Percentiles rank a stretch among this genome's conserved stretches.
These are phyloP conservation scores for Vaccinium darrowii DNA, from an alignment of 148 eudicot genomes.

Conservation along the genomic window DNA sequence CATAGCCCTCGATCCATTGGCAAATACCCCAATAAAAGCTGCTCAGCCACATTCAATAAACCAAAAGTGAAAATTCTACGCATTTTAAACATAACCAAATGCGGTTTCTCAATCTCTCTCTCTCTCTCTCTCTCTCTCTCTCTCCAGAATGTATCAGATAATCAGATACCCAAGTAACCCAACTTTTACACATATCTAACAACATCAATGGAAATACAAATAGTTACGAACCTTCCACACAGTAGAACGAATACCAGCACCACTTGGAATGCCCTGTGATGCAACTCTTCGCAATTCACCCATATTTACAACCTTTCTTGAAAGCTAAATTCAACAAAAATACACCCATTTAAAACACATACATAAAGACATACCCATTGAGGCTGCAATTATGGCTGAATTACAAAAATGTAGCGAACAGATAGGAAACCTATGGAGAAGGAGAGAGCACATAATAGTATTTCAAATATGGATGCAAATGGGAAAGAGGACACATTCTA, in stretches of 20 bases:
- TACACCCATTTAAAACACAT: background rate
- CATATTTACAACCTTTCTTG: constrained; percentile 84
- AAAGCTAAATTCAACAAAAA: constrained; percentile 41
- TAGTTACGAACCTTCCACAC: constrained; percentile 73
- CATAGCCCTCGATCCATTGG: constrained; percentile 73
- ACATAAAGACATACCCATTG: background rate
- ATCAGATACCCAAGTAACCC: background rate
- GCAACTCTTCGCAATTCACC: constrained; percentile 81
- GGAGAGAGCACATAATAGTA: background rate
- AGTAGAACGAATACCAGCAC: constrained; percentile 71
- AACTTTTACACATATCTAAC: background rate
- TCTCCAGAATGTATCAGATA: background rate
- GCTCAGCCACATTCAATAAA: constrained; percentile 19
- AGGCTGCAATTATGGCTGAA: background rate
- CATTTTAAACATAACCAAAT: constrained; percentile 8
- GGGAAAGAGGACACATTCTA: no score
- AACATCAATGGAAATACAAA: background rate
- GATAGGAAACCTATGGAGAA: background rate
- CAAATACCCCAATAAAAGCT: constrained; percentile 85
- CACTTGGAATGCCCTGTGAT: constrained; percentile 82
- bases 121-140: background rate
- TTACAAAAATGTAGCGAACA: background rate
- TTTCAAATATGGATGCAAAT: no score
- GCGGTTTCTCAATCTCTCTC: background rate
- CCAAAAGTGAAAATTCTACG: background rate